These are phyloP conservation scores for Zostera marina DNA, from an alignment of 116 monocot genomes.

Conservation along the genomic window DNA sequence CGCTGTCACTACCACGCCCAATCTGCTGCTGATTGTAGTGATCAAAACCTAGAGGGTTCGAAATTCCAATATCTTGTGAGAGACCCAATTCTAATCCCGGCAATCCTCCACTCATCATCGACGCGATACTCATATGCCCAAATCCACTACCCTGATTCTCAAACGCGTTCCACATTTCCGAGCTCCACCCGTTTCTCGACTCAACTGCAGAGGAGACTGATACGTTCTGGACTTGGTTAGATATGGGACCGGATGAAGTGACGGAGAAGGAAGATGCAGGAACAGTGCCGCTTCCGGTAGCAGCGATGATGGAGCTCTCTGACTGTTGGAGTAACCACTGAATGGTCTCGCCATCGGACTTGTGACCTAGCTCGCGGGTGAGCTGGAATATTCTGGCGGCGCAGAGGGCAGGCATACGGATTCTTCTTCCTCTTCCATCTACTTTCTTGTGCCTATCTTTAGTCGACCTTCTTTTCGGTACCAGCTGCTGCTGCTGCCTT, in stretches of 20 bases:
- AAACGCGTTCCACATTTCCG: conserved; percentile 3
- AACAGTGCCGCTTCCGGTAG: conserved; percentile 57
- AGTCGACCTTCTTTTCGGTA: conserved; percentile 45
- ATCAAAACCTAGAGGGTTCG: conserved; percentile 5
- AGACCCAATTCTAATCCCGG: conserved; percentile 55
- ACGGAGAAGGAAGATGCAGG: conserved; percentile 38
- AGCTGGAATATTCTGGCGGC: conserved; percentile 69
- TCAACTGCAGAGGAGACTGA: conserved; percentile 2
- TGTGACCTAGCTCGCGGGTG: conserved; percentile 61
- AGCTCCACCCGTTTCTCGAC: neutral
- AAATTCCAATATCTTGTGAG: conserved; percentile 25
- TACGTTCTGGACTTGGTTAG: neutral
- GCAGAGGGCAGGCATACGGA: conserved; percentile 69
- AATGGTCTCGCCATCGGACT: conserved; percentile 65
- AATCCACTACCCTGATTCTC: conserved; percentile 13
- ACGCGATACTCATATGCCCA: conserved; percentile 33
- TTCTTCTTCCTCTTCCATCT: conserved; percentile 60
- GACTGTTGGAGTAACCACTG: conserved; percentile 70
- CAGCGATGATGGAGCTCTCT: conserved; percentile 53
- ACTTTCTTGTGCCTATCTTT: conserved; percentile 73
- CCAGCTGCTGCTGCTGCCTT: conserved; percentile 6
- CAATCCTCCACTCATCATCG: conserved; percentile 28
- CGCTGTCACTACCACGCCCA: neutral
- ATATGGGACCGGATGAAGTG: conserved; percentile 12
- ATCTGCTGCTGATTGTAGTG: conserved; percentile 25